Evolutionary conservation across 768 basidiomycete genomes (phyloP).

Genomic region (Sistotremastrum niveocremeum): DNA sequence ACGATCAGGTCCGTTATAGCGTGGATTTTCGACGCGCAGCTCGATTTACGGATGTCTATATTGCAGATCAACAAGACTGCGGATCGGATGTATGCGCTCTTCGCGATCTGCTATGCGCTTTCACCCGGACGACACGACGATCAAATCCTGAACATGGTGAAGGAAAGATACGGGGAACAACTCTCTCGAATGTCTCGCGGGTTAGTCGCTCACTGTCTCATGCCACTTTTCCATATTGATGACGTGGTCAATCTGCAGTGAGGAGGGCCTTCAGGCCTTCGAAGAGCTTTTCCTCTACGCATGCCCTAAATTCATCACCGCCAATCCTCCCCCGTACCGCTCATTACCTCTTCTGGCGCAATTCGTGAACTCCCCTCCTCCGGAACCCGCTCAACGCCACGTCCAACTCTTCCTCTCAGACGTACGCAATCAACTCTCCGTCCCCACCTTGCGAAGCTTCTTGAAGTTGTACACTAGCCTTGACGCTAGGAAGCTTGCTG

Average conservation of each 20-base stretch:
- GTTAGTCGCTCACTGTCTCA: constrained; percentile 30
- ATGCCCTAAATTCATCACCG: constrained; percentile 93
- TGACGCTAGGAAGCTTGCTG: constrained; percentile 80
- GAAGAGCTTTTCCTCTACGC: constrained; percentile 91
- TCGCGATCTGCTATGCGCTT: constrained; percentile 85
- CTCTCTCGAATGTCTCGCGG: constrained; percentile 73
- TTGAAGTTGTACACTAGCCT: constrained; percentile 92
- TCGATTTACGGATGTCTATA: neutral
- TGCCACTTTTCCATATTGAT: neutral
- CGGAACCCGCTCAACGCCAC: constrained; percentile 76
- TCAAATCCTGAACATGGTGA: constrained; percentile 84
- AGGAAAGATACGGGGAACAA: constrained; percentile 90
- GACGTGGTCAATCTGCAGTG: constrained; percentile 7
- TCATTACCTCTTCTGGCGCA: constrained; percentile 48
- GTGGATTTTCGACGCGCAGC: neutral
- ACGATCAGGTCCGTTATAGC: constrained; percentile 58
- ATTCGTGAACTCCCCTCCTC: constrained; percentile 27
- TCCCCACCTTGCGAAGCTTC: constrained; percentile 81
- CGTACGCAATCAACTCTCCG: constrained; percentile 58
- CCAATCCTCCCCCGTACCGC: constrained; percentile 90
- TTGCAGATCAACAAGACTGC: constrained; percentile 89
- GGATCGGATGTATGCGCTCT: constrained; percentile 94
- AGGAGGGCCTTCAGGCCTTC: constrained; percentile 66
- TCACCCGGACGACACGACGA: constrained; percentile 90
- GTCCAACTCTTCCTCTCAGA: constrained; percentile 74